Evolutionary conservation across 371 early-diverging fungal species (phyloP), one percentile per base, ranked within the genome.

Genomic region (Pancytospora epiphaga): DNA sequence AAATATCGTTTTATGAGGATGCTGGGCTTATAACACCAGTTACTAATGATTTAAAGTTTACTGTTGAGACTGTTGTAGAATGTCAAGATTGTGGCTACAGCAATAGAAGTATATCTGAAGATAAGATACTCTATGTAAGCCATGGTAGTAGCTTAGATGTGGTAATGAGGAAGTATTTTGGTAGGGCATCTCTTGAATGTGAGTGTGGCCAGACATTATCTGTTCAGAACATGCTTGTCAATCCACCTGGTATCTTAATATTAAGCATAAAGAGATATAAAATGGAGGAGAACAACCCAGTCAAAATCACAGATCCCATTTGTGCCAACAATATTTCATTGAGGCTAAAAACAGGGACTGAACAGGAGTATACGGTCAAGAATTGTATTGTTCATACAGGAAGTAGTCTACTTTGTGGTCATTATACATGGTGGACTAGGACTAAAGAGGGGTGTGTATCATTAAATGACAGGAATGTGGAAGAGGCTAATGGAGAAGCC

Each of bases 351-450:
- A n/a, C n/a, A n/a, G n/a, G n/a, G n/a, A 49, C 6, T 25, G 25
- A 49, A 6, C 9, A 18, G 34, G 15, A 19, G n/a, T 63, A n/a
- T 57, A 12, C 6, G 15, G 29, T 66, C 27, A 38, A 37, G 0
- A 63, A 65, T 2, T 30, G 58, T 22, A 66, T 76, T 32, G 25
- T 32, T 29, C 77, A 76, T 65, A 58, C 60, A 32, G 77, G 77
- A 12, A 40, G 1, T 0, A 58, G 43, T 50, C 39, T 65, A 33
- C 30, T 33, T 19, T 34, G 43, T 50, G 77, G 77, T 0, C 77
- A 76, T 52, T 76, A 76, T 40, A 69, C 64, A 36, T 76, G 67
- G 66, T 75, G 72, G 60, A 60, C 62, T 19, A 49, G 58, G 25
- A 43, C 52, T 6, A 37, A 62, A 0, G 58, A 30, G 3, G 38